Conservation (phyloP, 352 stramenopile genomes). For the Globisporangium abappressorium region DNA sequence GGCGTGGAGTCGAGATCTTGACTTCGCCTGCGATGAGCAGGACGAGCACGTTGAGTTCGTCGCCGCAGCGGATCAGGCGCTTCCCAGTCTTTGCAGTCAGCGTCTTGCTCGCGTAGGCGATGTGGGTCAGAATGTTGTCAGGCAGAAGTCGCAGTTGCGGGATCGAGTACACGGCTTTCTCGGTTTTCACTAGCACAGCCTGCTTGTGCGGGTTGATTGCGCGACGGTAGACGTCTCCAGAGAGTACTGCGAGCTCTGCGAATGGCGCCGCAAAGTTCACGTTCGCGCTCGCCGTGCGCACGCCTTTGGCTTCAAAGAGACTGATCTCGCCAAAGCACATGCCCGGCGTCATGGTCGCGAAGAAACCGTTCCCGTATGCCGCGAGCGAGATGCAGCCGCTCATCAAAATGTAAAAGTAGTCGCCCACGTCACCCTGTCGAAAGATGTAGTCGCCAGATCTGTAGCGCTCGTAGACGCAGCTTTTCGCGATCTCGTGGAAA, state of each 20-base stretch:
- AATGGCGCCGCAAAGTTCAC: constrained; percentile 48
- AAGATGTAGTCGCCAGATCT: constrained; percentile 61
- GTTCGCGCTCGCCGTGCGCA: constrained; percentile 59
- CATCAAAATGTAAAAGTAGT: constrained; percentile 74
- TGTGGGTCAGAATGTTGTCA: constrained; percentile 49
- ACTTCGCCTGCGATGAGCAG: constrained; percentile 61
- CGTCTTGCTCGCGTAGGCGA: constrained; percentile 61
- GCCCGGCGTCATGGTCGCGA: constrained; percentile 60
- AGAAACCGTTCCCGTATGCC: constrained; percentile 65
- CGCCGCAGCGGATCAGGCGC: constrained; percentile 44
- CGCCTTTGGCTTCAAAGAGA: constrained; percentile 46
- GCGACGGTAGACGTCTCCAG: constrained; percentile 61
- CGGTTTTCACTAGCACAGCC: constrained; percentile 50
- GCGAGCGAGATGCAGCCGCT: constrained; percentile 59
- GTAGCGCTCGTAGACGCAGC: constrained; percentile 40
- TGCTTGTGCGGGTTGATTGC: constrained; percentile 75
- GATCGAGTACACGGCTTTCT: constrained; percentile 50
- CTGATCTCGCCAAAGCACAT: constrained; percentile 75
- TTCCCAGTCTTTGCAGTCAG: constrained; percentile 39
- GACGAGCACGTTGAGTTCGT: constrained; percentile 60
- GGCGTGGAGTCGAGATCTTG: constrained; percentile 45
- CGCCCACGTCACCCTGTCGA: constrained; percentile 60
- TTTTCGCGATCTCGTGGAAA: constrained; percentile 52
- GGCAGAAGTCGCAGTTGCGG: constrained; percentile 44
- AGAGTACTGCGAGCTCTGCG: constrained; percentile 55